A percentile compares a stretch with the other conserved stretches of the same genome.
Conservation (phyloP, 2,329 filamentous ascomycete species). For the Talaromyces sp. region DNA sequence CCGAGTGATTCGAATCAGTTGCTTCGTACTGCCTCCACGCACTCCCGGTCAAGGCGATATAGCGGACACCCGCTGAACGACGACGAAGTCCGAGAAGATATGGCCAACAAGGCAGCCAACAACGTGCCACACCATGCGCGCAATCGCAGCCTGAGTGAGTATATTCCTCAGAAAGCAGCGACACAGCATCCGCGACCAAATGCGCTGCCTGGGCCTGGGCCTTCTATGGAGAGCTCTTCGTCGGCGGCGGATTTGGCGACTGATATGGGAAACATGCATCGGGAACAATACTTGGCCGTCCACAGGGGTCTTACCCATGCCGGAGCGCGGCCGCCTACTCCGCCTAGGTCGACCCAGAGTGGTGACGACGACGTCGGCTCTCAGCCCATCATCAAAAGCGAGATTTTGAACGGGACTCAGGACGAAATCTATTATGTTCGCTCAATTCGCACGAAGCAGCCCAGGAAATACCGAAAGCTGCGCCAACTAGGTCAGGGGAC, state of each 20-base stretch:
- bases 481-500: conserved; percentile 84
- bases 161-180: conserved; percentile 65
- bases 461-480: conserved; percentile 71
- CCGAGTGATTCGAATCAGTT: conserved; percentile 31
- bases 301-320: conserved; percentile 64
- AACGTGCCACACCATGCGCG: conserved; percentile 49
- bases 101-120: conserved; percentile 20
- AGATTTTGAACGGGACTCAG: conserved; percentile 15
- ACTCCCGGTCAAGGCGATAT: conserved; percentile 33
- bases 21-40: conserved; percentile 23
- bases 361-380: conserved; percentile 48
- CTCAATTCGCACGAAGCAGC: conserved; percentile 62
- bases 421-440: conserved; percentile 65
- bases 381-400: conserved; percentile 25
- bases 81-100: conserved; percentile 16
- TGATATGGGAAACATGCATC: conserved; percentile 48
- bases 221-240: conserved; percentile 39
- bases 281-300: conserved; percentile 75
- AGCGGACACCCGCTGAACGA: conserved; percentile 28
- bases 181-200: conserved; percentile 64
- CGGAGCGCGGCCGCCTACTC: conserved; percentile 65
- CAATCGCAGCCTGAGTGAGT: conserved; percentile 85
- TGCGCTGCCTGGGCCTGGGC: conserved; percentile 60
- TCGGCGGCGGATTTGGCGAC: conserved; percentile 40
- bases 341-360: conserved; percentile 67